These are phyloP conservation scores for Amanita muscaria DNA, from an alignment of 768 basidiomycete species.

Conservation along the genomic window DNA sequence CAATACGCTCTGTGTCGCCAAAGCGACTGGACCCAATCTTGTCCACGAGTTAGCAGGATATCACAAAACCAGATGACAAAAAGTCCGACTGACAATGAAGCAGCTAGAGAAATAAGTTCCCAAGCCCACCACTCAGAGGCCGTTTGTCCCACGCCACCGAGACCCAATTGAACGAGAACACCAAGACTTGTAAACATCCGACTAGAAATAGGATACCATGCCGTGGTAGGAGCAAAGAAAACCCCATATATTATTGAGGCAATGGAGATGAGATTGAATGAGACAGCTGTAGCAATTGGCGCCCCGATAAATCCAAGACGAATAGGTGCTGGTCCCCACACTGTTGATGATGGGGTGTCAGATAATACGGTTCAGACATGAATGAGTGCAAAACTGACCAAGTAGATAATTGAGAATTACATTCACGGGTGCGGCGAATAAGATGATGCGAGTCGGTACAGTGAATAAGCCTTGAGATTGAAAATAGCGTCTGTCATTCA, in stretches of 20 bases:
- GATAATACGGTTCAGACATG: slow-evolving; percentile 84
- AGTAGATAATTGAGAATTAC: too few relatives aligned
- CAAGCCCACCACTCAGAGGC: too few relatives aligned
- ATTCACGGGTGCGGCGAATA: too few relatives aligned
- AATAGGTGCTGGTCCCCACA: slow-evolving; percentile 77
- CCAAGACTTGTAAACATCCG: slow-evolving; percentile 62
- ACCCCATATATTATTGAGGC: too few relatives aligned
- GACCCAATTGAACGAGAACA: slow-evolving; percentile 86
- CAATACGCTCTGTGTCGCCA: slow-evolving; percentile 88
- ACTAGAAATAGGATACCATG: slow-evolving; percentile 48
- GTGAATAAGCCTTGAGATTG: too few relatives aligned
- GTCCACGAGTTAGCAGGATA: too few relatives aligned
- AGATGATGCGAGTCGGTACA: slow-evolving; percentile 84
- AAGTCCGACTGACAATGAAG: slow-evolving; percentile 31
- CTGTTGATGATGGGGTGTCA: slow-evolving; percentile 20
- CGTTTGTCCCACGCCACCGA: too few relatives aligned
- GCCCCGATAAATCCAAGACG: slow-evolving; percentile 89
- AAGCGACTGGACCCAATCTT: slow-evolving; percentile 67
- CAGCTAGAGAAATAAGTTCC: slow-evolving; percentile 54
- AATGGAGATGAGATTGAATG: too few relatives aligned
- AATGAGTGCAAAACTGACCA: slow-evolving; percentile 72
- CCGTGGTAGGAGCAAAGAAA: too few relatives aligned
- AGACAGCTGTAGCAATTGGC: slow-evolving; percentile 81
- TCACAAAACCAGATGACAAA: not conserved
- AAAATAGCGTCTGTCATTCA: too few relatives aligned